Evolutionary conservation across 225 moss, liverwort and hornwort genomes (phyloP), one percentile per base, ranked within the genome.

Genomic region (Antitrichia curtipendula): DNA sequence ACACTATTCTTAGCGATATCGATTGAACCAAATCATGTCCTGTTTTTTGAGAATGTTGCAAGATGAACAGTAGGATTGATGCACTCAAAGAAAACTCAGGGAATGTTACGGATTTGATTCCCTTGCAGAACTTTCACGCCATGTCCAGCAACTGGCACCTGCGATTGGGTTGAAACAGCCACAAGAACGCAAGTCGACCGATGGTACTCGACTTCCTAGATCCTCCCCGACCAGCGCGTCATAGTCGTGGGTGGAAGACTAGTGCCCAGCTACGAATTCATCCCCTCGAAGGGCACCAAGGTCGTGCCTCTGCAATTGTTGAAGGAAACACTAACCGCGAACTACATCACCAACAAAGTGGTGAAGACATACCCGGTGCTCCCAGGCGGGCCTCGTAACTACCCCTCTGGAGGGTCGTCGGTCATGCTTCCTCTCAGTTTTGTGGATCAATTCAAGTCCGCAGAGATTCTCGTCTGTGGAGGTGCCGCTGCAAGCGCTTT

Each of bases 101-200:
- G 45, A 84, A 34, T 25, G 45, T 47, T n/a, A 19, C 13, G 56
- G 64, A 54, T 38, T 80, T 82, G 82, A 66, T 43, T 69, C 19
- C 32, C 65, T 78, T 71, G 89, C 85, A 90, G 92, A 64, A 90
- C 85, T 34, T 83, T 90, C 34, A 70, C 87, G 47, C 88, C 89
- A 63, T 91, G 92, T 84, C 54, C 76, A 82, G 85, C 72, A 72
- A 47, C 40, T 65, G 89, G 87, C 28, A 86, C 74, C 40, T 92
- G 89, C 57, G 85, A 91, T 60, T 92, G 91, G 92, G 80, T 84
- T 68, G 92, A 92, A 78, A 91, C 89, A 28, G 73, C 80, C 87
- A 80, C 76, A 29, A 63, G 82, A 59, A 84, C 84, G 9, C 82
- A 89, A 61, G 75, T 81, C 18, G 87, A 87, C 60, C 80, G 85